A percentile compares a stretch with the other conserved stretches of the same genome.
Evolutionary conservation across 1,139 yeast genomes (phyloP).

Genomic region (Taiozyma sp.): DNA sequence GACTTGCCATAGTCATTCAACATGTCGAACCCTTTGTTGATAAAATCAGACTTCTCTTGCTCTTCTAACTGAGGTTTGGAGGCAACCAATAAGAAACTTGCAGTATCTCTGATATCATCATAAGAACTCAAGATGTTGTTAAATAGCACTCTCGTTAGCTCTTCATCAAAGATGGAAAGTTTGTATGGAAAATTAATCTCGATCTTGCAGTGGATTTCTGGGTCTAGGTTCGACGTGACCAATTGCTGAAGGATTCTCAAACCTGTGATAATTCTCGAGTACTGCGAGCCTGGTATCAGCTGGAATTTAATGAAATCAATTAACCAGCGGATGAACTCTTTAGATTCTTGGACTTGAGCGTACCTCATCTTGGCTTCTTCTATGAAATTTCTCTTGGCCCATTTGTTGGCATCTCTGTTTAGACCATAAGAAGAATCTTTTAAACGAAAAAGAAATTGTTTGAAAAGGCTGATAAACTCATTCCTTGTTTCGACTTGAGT

Average conservation of each 20-base stretch:
- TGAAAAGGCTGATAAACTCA: slow-evolving; percentile 54
- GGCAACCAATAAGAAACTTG: slow-evolving; percentile 46
- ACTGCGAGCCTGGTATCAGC: slow-evolving; percentile 64
- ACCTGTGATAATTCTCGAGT: slow-evolving; percentile 53
- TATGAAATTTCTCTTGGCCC: slow-evolving; percentile 32
- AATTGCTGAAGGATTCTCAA: slow-evolving; percentile 45
- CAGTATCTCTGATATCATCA: slow-evolving; percentile 62
- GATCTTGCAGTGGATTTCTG: slow-evolving; percentile 35
- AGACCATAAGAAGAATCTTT: slow-evolving; percentile 62
- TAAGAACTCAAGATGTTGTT: slow-evolving; percentile 66
- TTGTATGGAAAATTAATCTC: slow-evolving; percentile 41
- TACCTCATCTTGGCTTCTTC: slow-evolving; percentile 30
- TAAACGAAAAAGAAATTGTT: slow-evolving; percentile 57
- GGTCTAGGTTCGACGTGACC: slow-evolving; percentile 48
- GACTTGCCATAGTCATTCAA: slow-evolving; percentile 67
- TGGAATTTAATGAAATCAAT: slow-evolving; percentile 36
- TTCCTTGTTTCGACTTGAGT: slow-evolving; percentile 64
- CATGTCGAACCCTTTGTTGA: slow-evolving; percentile 37
- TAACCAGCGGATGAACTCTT: slow-evolving; percentile 41
- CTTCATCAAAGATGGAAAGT: slow-evolving; percentile 36
- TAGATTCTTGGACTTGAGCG: slow-evolving; percentile 27
- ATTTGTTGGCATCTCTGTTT: slow-evolving; percentile 42
- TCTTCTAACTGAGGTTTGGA: slow-evolving; percentile 30
- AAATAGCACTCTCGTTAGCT: slow-evolving; percentile 43
- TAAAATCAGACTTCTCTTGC: slow-evolving; percentile 27